Evolutionary conservation across 1,284 basidiomycete species (phyloP).

Genomic region (Ceratobasidium papillatum): DNA sequence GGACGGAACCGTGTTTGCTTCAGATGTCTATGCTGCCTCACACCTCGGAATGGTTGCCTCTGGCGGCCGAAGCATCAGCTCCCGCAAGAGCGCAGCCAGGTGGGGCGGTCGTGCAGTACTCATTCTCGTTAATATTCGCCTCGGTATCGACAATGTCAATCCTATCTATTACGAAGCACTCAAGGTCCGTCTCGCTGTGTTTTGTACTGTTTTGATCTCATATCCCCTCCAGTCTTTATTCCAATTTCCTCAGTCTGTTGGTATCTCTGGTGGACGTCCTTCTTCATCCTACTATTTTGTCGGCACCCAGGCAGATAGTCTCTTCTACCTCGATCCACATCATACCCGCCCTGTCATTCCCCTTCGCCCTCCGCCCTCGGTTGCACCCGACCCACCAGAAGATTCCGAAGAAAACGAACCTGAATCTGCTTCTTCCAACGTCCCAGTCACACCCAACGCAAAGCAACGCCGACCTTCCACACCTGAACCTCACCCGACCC

Average conservation of each 20-base stretch:
- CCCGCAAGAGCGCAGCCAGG: slow-evolving; percentile 39
- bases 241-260: slow-evolving; percentile 93
- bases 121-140: slow-evolving; percentile 83
- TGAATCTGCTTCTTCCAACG: background rate
- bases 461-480: slow-evolving; percentile 18
- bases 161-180: slow-evolving; percentile 94
- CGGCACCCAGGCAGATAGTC: slow-evolving; percentile 85
- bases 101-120: slow-evolving; percentile 91
- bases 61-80: slow-evolving; percentile 41
- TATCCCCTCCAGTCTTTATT: slow-evolving; percentile 71
- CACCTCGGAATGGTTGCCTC: slow-evolving; percentile 52
- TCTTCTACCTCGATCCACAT: slow-evolving; percentile 98
- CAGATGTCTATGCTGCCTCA: slow-evolving; percentile 86
- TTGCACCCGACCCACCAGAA: slow-evolving; percentile 24
- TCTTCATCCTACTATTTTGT: slow-evolving; percentile 98
- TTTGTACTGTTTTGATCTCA: slow-evolving; percentile 4
- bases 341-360: slow-evolving; percentile 85
- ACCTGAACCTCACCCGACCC: slow-evolving; percentile 29
- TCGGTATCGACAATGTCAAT: slow-evolving; percentile 93
- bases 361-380: slow-evolving; percentile 67
- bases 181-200: slow-evolving; percentile 69
- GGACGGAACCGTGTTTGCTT: slow-evolving; percentile 86
- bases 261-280: slow-evolving; percentile 94
- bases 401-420: slow-evolving; percentile 11
- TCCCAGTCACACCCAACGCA: slow-evolving; percentile 26